Evolutionary conservation across 805 yeast species (phyloP).

Genomic region (Barnettozyma salicaria): DNA sequence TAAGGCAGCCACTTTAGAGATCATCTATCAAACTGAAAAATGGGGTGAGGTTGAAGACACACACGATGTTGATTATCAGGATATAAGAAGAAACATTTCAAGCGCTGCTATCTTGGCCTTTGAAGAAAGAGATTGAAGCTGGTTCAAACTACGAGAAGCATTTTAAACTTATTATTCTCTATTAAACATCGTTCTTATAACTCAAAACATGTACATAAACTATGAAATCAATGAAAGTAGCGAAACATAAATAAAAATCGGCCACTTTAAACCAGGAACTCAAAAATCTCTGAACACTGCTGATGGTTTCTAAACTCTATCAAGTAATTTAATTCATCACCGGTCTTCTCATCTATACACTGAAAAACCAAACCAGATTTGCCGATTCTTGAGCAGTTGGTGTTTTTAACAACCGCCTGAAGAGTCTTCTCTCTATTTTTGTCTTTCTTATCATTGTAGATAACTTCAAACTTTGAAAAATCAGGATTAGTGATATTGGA

Average conservation of each 20-base stretch:
- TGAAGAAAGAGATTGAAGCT: slow-evolving; percentile 15
- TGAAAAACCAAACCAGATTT: slow-evolving; percentile 21
- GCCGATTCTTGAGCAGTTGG: slow-evolving; percentile 19
- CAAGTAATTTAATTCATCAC: slow-evolving; percentile 19
- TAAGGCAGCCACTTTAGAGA: slow-evolving; percentile 73
- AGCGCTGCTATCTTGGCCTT: slow-evolving; percentile 63
- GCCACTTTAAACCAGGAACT: slow-evolving; percentile 12
- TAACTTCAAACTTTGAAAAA: slow-evolving; percentile 17
- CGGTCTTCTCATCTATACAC: slow-evolving; percentile 14
- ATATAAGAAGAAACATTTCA: slow-evolving; percentile 74
- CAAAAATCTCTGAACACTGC: slow-evolving; percentile 20
- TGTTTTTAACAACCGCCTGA: slow-evolving; percentile 14
- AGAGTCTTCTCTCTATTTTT: not conserved
- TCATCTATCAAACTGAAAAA: slow-evolving; percentile 72
- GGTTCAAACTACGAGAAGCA: too few species aligned
- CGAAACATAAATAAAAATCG: too few species aligned
- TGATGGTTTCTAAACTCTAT: slow-evolving; percentile 20
- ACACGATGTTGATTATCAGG: slow-evolving; percentile 94
- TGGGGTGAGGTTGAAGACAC: slow-evolving; percentile 99
- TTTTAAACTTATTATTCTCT: too few species aligned
- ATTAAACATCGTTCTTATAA: too few species aligned
- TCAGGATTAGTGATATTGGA: slow-evolving; percentile 20
- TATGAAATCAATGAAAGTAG: too few species aligned
- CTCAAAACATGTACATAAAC: too few species aligned
- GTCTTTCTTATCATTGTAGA: slow-evolving; percentile 7